phyloP scores from a whole-genome alignment of 306 rosid species.

The Quercus mongolica region DNA sequence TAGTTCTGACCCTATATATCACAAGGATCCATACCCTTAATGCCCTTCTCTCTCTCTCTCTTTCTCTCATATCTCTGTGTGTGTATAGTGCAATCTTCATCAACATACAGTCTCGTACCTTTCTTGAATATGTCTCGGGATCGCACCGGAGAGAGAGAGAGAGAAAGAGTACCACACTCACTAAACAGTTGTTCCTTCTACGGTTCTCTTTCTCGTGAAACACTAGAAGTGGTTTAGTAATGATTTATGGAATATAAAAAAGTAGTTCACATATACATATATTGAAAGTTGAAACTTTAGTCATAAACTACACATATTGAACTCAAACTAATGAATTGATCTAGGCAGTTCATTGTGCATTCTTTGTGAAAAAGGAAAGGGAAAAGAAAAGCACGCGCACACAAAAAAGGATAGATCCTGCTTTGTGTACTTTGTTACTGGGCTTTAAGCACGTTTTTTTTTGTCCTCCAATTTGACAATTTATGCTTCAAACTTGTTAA shows the following conservation, averaged over 20 bases:
- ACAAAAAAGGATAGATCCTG: too few relatives aligned
- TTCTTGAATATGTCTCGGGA: neutral
- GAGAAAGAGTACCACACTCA: neutral
- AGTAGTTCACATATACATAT: neutral
- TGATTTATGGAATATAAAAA: neutral
- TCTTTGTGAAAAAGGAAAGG: too few relatives aligned
- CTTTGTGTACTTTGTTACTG: neutral
- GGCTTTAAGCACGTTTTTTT: neutral
- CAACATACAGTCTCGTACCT: conserved; percentile 26
- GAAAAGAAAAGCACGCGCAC: too few relatives aligned
- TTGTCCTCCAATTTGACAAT: neutral
- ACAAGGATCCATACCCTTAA: conserved; percentile 25
- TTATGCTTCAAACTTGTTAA: too few relatives aligned
- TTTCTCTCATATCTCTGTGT: conserved; percentile 1
- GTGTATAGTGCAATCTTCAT: neutral
- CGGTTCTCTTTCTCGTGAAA: conserved; percentile 1
- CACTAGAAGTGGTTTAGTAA: neutral
- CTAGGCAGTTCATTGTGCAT: too few relatives aligned
- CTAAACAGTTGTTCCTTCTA: neutral
- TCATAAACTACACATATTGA: neutral
- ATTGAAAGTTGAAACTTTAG: neutral
- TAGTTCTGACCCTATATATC: conserved; percentile 42
- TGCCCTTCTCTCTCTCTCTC: conserved; percentile 14
- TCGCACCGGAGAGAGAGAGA: neutral
- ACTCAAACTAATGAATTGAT: too few relatives aligned